These are phyloP conservation scores for Globisporangium carolinianum DNA, from an alignment of 352 stramenopile genomes.

Conservation along the genomic window DNA sequence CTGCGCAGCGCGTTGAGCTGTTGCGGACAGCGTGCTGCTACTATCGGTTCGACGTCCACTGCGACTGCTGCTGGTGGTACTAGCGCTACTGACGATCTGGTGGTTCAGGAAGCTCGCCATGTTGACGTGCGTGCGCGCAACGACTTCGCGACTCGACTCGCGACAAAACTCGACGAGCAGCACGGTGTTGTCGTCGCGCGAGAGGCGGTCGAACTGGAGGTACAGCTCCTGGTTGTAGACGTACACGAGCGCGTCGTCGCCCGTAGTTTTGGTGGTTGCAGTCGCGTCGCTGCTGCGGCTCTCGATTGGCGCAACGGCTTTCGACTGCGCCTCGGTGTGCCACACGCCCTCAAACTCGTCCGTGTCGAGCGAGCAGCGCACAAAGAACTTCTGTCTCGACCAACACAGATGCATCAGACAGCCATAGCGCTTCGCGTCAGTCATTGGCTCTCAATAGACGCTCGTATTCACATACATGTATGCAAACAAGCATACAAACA, in stretches of 20 bases:
- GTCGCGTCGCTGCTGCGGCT: neutral
- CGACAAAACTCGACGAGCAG: slow-evolving; percentile 79
- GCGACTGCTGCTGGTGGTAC: slow-evolving; percentile 12
- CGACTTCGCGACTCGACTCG: slow-evolving; percentile 61
- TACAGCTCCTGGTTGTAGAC: slow-evolving; percentile 78
- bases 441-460: too few species aligned
- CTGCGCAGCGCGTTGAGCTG: slow-evolving; percentile 23
- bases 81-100: slow-evolving; percentile 1
- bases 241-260: slow-evolving; percentile 37
- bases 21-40: neutral
- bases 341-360: slow-evolving; percentile 81
- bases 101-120: slow-evolving; percentile 74
- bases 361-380: slow-evolving; percentile 78
- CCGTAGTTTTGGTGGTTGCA: neutral
- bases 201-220: slow-evolving; percentile 78
- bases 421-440: neutral
- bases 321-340: slow-evolving; percentile 78
- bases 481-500: too few species aligned
- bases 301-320: slow-evolving; percentile 34
- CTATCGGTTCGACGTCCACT: too few species aligned
- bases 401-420: neutral
- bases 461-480: too few species aligned
- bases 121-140: slow-evolving; percentile 79
- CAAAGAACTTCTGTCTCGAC: slow-evolving; percentile 50
- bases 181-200: slow-evolving; percentile 80